Conservation (phyloP, 2,329 filamentous ascomycete genomes). For the Cercospora sp. region DNA sequence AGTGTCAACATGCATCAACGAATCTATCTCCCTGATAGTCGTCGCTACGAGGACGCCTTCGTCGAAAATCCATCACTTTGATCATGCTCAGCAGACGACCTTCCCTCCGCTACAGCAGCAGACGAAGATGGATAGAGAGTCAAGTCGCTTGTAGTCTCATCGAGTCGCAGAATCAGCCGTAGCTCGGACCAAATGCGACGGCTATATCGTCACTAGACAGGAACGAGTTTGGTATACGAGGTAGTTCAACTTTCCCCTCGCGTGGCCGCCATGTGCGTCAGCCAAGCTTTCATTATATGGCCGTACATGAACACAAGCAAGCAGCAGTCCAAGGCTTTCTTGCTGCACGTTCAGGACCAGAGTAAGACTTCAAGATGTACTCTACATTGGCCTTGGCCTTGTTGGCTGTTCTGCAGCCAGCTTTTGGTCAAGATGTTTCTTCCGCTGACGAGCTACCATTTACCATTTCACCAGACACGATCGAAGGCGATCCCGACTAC, state of each 20-base stretch:
- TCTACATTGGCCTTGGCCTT: not conserved
- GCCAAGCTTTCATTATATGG: not conserved
- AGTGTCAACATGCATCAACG: no score
- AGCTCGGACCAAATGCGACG: no score
- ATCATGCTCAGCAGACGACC: no score
- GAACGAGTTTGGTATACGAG: not conserved
- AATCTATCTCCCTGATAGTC: no score
- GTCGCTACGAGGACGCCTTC: no score
- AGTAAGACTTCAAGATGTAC: not conserved
- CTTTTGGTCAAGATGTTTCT: not conserved
- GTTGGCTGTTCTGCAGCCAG: not conserved
- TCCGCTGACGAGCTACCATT: conserved; percentile 15
- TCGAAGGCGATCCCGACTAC: conserved; percentile 32
- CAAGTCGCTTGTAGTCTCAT: not conserved
- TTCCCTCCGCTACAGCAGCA: no score
- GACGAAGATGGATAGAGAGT: no score
- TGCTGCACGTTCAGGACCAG: not conserved
- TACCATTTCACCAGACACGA: conserved; percentile 19
- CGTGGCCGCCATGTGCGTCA: conserved; percentile 2
- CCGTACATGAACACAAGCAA: not conserved
- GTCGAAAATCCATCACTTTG: no score
- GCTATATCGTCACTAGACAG: not conserved
- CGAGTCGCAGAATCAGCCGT: not conserved
- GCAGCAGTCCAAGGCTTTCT: not conserved
- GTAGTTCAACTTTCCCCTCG: not conserved